Base-by-base conservation (phyloP, 2,329 filamentous ascomycete genomes). In the Pseudogymnoascus sp. region DNA sequence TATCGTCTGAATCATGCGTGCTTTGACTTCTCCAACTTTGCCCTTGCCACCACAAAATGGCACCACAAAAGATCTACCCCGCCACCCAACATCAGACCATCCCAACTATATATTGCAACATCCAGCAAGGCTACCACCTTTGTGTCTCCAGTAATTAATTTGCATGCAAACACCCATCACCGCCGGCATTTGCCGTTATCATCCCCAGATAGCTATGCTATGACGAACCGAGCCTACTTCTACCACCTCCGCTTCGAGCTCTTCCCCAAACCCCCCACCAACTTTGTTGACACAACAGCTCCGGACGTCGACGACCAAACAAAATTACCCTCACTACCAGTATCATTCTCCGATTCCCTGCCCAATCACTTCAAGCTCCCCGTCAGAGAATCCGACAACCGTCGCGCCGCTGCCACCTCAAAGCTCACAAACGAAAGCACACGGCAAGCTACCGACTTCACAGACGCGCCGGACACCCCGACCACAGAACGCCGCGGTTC, bases 211-310 rank as follows among this genome's bases (percentile, higher is more conserved):
- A 62, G 5, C 24, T 14, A 70, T 71, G 68, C 70, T 68, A 62
- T 70, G 56, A 60, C 56, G 37, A 40, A 7, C 31, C 56, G 56
- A 38, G 24, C 80, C 31, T 86, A 86, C 72, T 84, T 83, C 67
- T 88, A 87, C 69, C 85, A 88, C 68, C 71, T 88, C n/a, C 86
- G 83, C 68, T 81, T 88, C 69, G 86, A 88, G 76, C 78, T 88
- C 44, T 88, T 87, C 72, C 65, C 70, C 53, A 67, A 67, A 38
- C 67, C 65, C 73, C 78, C 56, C 73, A 24, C 53, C 47, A 14
- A 62, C 19, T 50, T 61, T 31, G 37, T 42, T 7, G 47, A 53
- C n/a, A 13, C 6, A 16, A 53, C 47, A 19, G 47, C 47, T 53
- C 47, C 47, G 4, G 44, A 50, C 14, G 24, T 50, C 3, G 44